Evolutionary conservation across 2,329 filamentous ascomycete species (phyloP), one percentile per base, ranked within the genome.

Genomic region (Sporothrix phasma): DNA sequence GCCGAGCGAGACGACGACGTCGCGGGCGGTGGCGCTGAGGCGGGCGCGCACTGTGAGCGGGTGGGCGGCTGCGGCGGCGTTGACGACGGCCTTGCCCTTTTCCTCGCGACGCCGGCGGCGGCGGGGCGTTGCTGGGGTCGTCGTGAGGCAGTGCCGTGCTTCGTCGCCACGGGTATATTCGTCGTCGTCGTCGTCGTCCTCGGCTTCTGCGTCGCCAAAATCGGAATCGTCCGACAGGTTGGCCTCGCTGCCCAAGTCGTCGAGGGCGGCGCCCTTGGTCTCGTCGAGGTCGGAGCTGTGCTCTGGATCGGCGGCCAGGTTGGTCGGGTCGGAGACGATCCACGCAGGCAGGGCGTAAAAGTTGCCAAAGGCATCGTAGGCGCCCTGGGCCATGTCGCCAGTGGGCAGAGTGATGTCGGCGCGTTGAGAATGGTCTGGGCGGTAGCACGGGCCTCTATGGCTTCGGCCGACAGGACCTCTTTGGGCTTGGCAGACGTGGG

Each of bases 341-440:
- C 84, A 84, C 71, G 86, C 82, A 0, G 88, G 86, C 10, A 92
- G 72, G 6, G 82, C 77, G 71, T 93, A 93, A 64, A 87, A 82
- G 65, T 84, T 86, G 1, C 89, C 89, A 59, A 86, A 78, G 43
- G 84, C 76, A 72, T 92, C 89, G 70, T 91, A 93, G 19, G 81
- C 86, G 10, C 88, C 88, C 63, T 89, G 84, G 45, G 84, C 83
- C 22, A 92, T 74, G 70, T 91, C 82, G 0, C 89, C 89, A 0
- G 87, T 89, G 0, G 89, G 88, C 13, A 92, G 75, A 0, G 88
- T 91, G 37, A 92, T 82, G 26, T 87, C 91, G 8, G 86, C 88
- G 1, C 92, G 70, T 88, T 85, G 5, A 97, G 76, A 64, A 97
- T 88, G 63, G 82, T 84, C 77, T 97, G 92, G 6, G 92, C 92